phyloP scores from a whole-genome alignment of 345 rosid genomes.

The Euclidium syriacum region DNA sequence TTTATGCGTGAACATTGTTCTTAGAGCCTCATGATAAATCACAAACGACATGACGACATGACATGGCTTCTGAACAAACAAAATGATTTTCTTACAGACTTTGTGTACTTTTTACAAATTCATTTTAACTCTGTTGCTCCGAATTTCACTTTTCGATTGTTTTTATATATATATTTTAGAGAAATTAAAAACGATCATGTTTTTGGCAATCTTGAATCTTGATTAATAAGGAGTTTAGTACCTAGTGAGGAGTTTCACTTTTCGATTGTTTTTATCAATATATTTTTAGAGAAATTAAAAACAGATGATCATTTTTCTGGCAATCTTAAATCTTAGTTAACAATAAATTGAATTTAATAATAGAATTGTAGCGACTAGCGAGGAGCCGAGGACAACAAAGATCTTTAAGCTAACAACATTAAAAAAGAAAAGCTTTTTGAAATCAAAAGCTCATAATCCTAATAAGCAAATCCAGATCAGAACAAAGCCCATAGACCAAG shows the following conservation, averaged over 20 bases:
- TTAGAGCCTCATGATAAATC: too few relatives aligned
- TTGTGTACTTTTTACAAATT: too few relatives aligned
- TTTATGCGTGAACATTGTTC: too few relatives aligned
- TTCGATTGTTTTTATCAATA: background rate
- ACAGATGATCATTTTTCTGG: background rate
- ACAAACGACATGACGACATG: too few relatives aligned
- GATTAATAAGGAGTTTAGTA: background rate
- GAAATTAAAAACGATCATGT: background rate
- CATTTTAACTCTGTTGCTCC: too few relatives aligned
- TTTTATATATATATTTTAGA: background rate
- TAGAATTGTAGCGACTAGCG: background rate
- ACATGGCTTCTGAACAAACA: too few relatives aligned
- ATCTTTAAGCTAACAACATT: background rate
- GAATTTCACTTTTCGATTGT: background rate
- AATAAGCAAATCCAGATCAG: slow-evolving; percentile 6
- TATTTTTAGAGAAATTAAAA: background rate
- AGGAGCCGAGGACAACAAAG: background rate
- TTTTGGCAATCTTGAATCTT: background rate
- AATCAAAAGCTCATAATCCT: slow-evolving; percentile 6
- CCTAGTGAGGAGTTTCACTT: background rate
- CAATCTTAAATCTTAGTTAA: background rate
- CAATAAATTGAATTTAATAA: background rate
- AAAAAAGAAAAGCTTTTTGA: slow-evolving; percentile 8
- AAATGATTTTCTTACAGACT: too few relatives aligned
- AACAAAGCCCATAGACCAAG: slow-evolving; percentile 27